Base-by-base conservation (phyloP, 2,329 filamentous ascomycete species). In the Beauveria sp. region DNA sequence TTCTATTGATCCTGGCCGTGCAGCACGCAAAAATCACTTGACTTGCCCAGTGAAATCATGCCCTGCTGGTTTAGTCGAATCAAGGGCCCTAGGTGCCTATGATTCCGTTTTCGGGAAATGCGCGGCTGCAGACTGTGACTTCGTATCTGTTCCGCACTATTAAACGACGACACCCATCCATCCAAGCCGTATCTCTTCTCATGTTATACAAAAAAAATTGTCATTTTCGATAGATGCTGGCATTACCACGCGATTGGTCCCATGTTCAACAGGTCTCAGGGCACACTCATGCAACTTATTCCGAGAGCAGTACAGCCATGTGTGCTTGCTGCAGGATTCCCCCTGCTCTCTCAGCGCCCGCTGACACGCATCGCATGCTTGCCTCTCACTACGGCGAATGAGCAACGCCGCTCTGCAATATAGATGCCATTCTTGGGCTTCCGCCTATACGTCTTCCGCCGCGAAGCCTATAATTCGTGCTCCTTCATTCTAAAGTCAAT, bases 401-500 rank as follows among this genome's bases (percentile, higher is more conserved):
- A 43, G 42, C 42, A 43, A 43, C 40, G 40, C 6, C 40, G 40
- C 18, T 18, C 16, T 43, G 18, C 6, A 43, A 10, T 43, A 10
- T 43, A 38, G 34, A 38, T 12, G 12, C 34, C 12, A 38, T 2
- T 38, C 12, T 38, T 38, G 34, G 12, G 34, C 34, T 14, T 38
- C 1, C 30, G 5, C 16, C 10, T 4, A 24, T 12, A 34, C 18
- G 45, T 22, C 12, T 12, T 45, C 20, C n/a, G 18, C n/a, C 46
- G 20, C 62, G 65, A 47, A 34, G 46, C 58, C 52, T 65, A 64
- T 75, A 74, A 76, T 59, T 78, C 75, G 0, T 67, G 52, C 58
- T 76, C 72, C 45, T 76, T 64, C 66, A 77, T 77, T 10, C 69
- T 70, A 52, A 75, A 69, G 26, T 69, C 63, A 26, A 77, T 69